phyloP scores from a whole-genome alignment of 148 eudicot species.

The Cornus kousa region DNA sequence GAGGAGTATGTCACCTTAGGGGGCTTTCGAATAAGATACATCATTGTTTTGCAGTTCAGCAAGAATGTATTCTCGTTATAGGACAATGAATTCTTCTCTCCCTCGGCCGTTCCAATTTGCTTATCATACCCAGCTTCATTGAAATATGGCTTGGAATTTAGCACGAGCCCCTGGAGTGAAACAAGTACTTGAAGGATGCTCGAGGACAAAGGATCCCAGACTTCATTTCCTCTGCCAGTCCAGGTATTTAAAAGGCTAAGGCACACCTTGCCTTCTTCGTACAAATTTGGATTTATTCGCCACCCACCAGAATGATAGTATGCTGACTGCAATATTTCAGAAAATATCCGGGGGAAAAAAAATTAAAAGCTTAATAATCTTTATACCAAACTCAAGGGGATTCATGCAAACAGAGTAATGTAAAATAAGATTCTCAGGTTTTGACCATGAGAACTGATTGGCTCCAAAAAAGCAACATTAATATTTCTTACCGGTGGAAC shows the following conservation, averaged over 20 bases:
- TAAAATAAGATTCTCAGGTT: background rate
- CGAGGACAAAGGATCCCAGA: slow-evolving; percentile 93
- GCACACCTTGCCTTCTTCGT: slow-evolving; percentile 99
- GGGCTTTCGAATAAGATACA: slow-evolving; percentile 86
- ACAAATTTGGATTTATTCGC: slow-evolving; percentile 90
- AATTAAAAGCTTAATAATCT: background rate
- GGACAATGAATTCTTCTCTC: slow-evolving; percentile 95
- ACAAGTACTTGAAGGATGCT: slow-evolving; percentile 99
- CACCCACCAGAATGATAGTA: slow-evolving; percentile 99
- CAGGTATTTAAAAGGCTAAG: slow-evolving; percentile 95
- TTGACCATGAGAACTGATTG: background rate
- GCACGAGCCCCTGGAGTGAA: slow-evolving; percentile 92
- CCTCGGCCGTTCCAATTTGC: slow-evolving; percentile 95
- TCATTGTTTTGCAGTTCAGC: slow-evolving; percentile 91
- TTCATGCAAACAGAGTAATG: background rate
- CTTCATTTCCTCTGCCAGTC: slow-evolving; percentile 98
- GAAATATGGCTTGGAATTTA: slow-evolving; percentile 92
- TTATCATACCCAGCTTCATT: slow-evolving; percentile 99
- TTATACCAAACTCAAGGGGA: background rate
- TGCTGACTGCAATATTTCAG: slow-evolving; percentile 59
- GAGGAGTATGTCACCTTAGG: slow-evolving; percentile 67
- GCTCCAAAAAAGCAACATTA: slow-evolving; percentile 7
- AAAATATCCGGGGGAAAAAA: background rate
- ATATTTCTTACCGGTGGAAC: slow-evolving; percentile 77
- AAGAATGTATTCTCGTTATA: slow-evolving; percentile 95